A percentile compares a stretch with the other conserved stretches of the same genome.
phyloP scores from a whole-genome alignment of 1,284 basidiomycete genomes.

The Puccinia polysora region DNA sequence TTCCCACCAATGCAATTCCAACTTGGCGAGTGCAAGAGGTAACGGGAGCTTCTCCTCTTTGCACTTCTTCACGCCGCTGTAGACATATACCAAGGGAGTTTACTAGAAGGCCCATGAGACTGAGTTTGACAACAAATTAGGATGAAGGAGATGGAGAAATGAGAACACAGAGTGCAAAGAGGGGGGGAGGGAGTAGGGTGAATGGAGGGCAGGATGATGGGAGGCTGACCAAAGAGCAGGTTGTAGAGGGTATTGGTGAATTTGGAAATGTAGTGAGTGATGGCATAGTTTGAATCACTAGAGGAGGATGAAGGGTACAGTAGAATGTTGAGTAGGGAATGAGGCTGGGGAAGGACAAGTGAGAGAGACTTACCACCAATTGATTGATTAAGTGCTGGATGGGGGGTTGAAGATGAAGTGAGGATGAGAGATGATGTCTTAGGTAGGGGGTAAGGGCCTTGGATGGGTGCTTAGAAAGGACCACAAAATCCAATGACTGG shows the following conservation, averaged over 20 bases:
- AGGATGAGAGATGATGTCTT: not conserved
- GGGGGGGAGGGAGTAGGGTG: constrained; percentile 46
- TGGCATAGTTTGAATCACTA: too few species aligned
- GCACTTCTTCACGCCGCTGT: too few species aligned
- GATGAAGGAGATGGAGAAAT: constrained; percentile 46
- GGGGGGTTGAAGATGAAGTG: not conserved
- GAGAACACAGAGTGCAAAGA: constrained; percentile 53
- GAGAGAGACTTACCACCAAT: constrained; percentile 16
- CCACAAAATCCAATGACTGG: too few species aligned
- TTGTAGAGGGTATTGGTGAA: too few species aligned
- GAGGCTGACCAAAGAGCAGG: too few species aligned
- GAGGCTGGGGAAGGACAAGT: not conserved
- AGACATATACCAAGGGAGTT: not conserved
- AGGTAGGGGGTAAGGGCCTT: too few species aligned
- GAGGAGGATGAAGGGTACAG: not conserved
- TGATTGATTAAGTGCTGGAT: constrained; percentile 14
- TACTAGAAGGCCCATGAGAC: constrained; percentile 1
- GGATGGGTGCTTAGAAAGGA: too few species aligned
- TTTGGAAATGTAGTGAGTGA: too few species aligned
- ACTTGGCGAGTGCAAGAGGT: constrained; percentile 3
- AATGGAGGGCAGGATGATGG: too few species aligned
- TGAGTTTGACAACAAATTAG: constrained; percentile 43
- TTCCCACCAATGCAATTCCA: constrained; percentile 7
- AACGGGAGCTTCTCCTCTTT: too few species aligned
- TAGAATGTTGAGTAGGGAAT: not conserved